Percentiles rank a stretch among this genome's conserved stretches.
Evolutionary conservation across 345 rosid genomes (phyloP).

Genomic region (Trapa incisa): DNA sequence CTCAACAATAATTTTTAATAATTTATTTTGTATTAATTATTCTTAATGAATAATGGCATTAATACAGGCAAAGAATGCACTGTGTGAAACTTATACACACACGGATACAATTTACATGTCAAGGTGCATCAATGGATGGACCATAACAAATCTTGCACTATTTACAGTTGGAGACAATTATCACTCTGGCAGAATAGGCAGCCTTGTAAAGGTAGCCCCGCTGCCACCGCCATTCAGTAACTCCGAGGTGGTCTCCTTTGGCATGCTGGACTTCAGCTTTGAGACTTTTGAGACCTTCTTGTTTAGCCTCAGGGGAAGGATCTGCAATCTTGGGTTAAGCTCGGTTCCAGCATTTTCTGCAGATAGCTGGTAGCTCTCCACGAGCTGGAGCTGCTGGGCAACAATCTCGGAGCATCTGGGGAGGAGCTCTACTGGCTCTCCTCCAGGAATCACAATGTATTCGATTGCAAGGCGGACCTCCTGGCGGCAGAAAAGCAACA

Average conservation of each 20-base stretch:
- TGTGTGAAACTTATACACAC: neutral
- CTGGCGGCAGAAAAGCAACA: constrained; percentile 18
- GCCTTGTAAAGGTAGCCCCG: constrained; percentile 38
- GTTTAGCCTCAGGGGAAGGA: constrained; percentile 61
- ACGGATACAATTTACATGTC: neutral
- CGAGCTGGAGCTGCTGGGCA: constrained; percentile 81
- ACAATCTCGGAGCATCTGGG: constrained; percentile 75
- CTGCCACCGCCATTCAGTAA: constrained; percentile 15
- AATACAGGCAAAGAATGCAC: neutral
- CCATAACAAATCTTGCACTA: neutral
- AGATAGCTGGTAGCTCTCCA: constrained; percentile 70
- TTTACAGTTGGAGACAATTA: constrained; percentile 3
- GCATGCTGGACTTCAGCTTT: constrained; percentile 18
- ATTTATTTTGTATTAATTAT: no score
- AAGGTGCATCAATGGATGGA: neutral
- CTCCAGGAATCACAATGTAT: constrained; percentile 88
- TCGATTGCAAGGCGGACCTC: constrained; percentile 88
- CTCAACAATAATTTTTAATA: no score
- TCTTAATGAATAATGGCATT: neutral
- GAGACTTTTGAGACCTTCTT: constrained; percentile 24
- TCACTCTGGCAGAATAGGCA: constrained; percentile 68
- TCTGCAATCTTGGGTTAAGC: constrained; percentile 72
- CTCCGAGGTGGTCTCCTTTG: constrained; percentile 11
- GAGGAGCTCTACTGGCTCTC: constrained; percentile 94
- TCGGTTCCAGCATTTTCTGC: constrained; percentile 84